Base-by-base conservation (phyloP, 257 asterid species). In the Solanum tarapatanum region DNA sequence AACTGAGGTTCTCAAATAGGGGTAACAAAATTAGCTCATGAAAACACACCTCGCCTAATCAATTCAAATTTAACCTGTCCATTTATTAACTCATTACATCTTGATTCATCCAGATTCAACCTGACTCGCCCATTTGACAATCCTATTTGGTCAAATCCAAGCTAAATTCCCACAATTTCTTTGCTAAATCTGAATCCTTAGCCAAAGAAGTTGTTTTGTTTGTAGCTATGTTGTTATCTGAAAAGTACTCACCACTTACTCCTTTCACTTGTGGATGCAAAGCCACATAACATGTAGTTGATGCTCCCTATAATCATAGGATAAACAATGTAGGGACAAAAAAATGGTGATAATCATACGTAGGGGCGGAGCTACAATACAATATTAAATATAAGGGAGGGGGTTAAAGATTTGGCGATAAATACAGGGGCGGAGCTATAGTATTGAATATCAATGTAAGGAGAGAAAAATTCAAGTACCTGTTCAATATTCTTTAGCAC, bases 91-190 rank as follows among this genome's bases (percentile, higher is more conserved):
- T 16, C 79, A 4, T 8, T n/a, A 4, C 14, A 4, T 72, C 24
- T 32, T 32, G 7, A 8, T 33, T 32, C 45, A 6, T 19, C n/a
- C 16, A 32, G 4, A 73, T 33, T 73, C 80, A 73, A 73, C 2
- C 9, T 4, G 2, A 73, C 45, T 73, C 28, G 16, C 28, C 43
- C 80, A 19, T 73, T 73, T 73, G 45, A 73, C 45, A 19, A 33
- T 2, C 26, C 26, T 16, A 30, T 4, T 62, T 83, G 26, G 94
- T 92, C 87, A 91, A 55, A 66, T 89, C 76, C 92, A 94, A 87
- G 92, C 98, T 94, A 87, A 93, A 92, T 77, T 95, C 97, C 98
- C 97, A 94, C 16, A 94, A 90, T 88, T 92, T 92, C 93, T 93
- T 94, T 0, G 97, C 98, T 89, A 94, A 90, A 12, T 93, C 93